Percentiles rank a stretch among this genome's conserved stretches.
Evolutionary conservation across 805 yeast genomes (phyloP).

Genomic region (Sungouiozyma ichnusensis): DNA sequence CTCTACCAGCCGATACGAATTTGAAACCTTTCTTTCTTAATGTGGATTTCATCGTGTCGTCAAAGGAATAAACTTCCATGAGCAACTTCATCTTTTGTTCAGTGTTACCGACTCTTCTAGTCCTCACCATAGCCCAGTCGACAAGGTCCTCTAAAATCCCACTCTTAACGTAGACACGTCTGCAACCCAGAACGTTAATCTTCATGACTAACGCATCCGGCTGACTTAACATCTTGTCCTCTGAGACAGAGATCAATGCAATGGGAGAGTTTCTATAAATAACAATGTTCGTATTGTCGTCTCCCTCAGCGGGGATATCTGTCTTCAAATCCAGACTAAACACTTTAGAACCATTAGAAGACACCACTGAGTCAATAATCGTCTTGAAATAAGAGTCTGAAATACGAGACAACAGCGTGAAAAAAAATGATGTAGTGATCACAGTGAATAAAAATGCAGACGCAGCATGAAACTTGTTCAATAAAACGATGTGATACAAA

Average conservation of each 20-base stretch:
- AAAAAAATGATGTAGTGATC: slow-evolving; percentile 30
- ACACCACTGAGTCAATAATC: slow-evolving; percentile 30
- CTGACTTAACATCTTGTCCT: slow-evolving; percentile 33
- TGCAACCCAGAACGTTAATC: slow-evolving; percentile 49
- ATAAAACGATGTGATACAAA: slow-evolving; percentile 15
- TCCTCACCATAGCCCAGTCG: slow-evolving; percentile 46
- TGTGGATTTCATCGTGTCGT: slow-evolving; percentile 30
- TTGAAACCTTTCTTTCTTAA: slow-evolving; percentile 37
- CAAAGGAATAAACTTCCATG: slow-evolving; percentile 45
- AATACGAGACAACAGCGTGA: slow-evolving; percentile 32
- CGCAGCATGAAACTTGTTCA: slow-evolving; percentile 23
- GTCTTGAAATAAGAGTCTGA: slow-evolving; percentile 40
- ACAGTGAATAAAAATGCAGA: slow-evolving; percentile 33
- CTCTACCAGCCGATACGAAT: slow-evolving; percentile 23
- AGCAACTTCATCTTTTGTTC: slow-evolving; percentile 30
- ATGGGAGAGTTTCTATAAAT: slow-evolving; percentile 63
- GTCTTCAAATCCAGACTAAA: slow-evolving; percentile 24
- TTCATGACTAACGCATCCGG: slow-evolving; percentile 37
- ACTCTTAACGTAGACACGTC: slow-evolving; percentile 55
- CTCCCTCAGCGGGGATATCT: slow-evolving; percentile 18
- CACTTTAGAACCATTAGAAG: slow-evolving; percentile 23
- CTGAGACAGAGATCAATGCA: slow-evolving; percentile 43
- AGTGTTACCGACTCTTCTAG: slow-evolving; percentile 32
- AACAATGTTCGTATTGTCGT: slow-evolving; percentile 44
- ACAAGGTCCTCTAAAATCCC: slow-evolving; percentile 56